phyloP scores from a whole-genome alignment of 2,329 filamentous ascomycete genomes.

The Curvularia spicifera region DNA sequence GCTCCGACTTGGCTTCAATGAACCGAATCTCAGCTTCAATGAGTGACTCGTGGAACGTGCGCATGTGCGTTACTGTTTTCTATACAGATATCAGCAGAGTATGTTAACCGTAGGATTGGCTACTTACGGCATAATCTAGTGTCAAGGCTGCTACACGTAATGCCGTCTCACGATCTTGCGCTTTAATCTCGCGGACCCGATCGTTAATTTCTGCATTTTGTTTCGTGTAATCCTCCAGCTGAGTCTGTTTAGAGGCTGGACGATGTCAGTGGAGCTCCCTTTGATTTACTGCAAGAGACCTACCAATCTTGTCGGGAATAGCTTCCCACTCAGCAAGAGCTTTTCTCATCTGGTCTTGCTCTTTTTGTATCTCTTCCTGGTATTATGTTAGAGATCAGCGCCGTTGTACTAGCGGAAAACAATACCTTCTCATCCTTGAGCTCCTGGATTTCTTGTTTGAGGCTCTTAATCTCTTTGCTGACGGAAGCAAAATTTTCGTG shows the following conservation, averaged over 20 bases:
- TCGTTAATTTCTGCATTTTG: conserved; percentile 52
- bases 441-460: conserved; percentile 30
- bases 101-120: neutral
- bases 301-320: conserved; percentile 70
- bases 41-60: conserved; percentile 66
- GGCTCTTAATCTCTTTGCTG: conserved; percentile 37
- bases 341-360: conserved; percentile 73
- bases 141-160: conserved; percentile 48
- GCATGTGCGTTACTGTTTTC: conserved; percentile 67
- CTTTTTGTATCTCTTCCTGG: conserved; percentile 54
- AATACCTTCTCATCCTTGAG: conserved; percentile 19
- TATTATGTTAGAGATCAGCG: neutral
- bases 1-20: conserved; percentile 84
- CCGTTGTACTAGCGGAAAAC: neutral
- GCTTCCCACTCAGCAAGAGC: conserved; percentile 69
- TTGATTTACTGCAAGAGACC: neutral
- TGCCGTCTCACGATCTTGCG: conserved; percentile 48
- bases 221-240: conserved; percentile 52
- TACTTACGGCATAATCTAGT: conserved; percentile 57
- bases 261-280: neutral
- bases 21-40: conserved; percentile 72
- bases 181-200: conserved; percentile 60
- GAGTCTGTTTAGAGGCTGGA: conserved; percentile 53
- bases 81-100: neutral
- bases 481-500: conserved; percentile 32